Evolutionary conservation across 1,284 basidiomycete genomes (phyloP).

Genomic region (Porogramme epimiltina): DNA sequence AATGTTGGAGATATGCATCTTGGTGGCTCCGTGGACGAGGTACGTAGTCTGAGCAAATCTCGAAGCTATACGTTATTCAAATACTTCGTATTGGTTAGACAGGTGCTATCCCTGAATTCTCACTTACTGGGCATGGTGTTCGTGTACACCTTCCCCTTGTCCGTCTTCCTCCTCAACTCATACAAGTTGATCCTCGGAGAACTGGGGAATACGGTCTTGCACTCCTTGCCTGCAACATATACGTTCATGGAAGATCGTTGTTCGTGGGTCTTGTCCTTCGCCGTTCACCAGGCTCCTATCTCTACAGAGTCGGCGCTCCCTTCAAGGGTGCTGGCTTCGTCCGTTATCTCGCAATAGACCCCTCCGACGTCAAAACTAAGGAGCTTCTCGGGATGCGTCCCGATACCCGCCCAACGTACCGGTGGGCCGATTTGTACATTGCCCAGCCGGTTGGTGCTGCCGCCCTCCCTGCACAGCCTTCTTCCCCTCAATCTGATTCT

Average conservation of each 20-base stretch:
- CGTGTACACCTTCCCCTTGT: neutral
- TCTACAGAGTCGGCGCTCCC: neutral
- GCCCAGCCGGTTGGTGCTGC: neutral
- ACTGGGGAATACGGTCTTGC: neutral
- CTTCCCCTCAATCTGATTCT: neutral
- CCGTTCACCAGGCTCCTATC: neutral
- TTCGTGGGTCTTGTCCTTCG: neutral
- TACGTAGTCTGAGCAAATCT: neutral
- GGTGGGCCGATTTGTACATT: neutral
- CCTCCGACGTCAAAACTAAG: neutral
- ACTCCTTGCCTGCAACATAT: neutral
- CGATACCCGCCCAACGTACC: neutral
- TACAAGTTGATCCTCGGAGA: neutral
- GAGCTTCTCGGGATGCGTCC: neutral
- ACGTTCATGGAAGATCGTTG: neutral
- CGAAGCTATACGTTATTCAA: neutral
- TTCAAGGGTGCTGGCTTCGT: neutral
- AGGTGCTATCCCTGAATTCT: neutral
- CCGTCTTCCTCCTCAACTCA: neutral
- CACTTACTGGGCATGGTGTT: neutral
- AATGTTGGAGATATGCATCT: too few species aligned
- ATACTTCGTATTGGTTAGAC: neutral
- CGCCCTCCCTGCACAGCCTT: neutral
- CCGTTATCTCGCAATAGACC: neutral
- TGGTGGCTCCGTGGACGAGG: too few species aligned